Base-by-base conservation (phyloP, 2,329 filamentous ascomycete genomes). In the Helicocarpus griseus region DNA sequence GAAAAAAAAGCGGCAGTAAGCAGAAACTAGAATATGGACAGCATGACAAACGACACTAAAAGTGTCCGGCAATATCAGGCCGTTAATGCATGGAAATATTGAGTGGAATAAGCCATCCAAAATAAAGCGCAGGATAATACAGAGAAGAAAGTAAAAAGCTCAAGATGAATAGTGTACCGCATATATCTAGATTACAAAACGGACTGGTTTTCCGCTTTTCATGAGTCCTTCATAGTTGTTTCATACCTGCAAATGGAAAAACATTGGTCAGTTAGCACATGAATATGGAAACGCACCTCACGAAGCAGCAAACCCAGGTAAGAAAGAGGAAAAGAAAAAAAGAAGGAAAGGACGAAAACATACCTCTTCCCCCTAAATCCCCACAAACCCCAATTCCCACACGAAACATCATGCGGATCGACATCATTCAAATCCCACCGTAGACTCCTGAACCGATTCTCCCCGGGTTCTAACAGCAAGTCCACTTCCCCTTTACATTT, bases 311-410 rank as follows among this genome's bases (percentile, higher is more conserved):
- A 26, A 28, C 14, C n/a, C n/a, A 40, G n/a, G 39, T 14, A 14
- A n/a, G 14, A 3, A 24, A 48, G 26, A 8, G 7, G 26, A 7
- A 44, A 13, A 9, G 9, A n/a, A 28, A n/a, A 28, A 28, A 8
- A 43, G 24, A n/a, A 6, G 21, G n/a, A 5, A 33, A 47, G 26
- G 4, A 5, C 29, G 6, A 43, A 14, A 8, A 60, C 80, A 61
- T 80, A 96, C 81, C 91, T 86, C 81, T 98, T 98, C 61, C 93
- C 93, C 71, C 93, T 82, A 75, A 98, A 98, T 13, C 86, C 89
- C 89, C 94, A 98, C 1, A 95, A 76, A 9, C 93, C 93, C 89
- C 89, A 98, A 69, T 98, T 98, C 51, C 93, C 91, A 63, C 89
- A 94, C 61, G 85, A 95, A 56, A 97, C 77, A 69, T 97, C 93